A percentile compares a stretch with the other conserved stretches of the same genome.
These are phyloP conservation scores for Blastobotrys indianensis DNA, from an alignment of 1,139 yeast genomes.

Conservation along the genomic window DNA sequence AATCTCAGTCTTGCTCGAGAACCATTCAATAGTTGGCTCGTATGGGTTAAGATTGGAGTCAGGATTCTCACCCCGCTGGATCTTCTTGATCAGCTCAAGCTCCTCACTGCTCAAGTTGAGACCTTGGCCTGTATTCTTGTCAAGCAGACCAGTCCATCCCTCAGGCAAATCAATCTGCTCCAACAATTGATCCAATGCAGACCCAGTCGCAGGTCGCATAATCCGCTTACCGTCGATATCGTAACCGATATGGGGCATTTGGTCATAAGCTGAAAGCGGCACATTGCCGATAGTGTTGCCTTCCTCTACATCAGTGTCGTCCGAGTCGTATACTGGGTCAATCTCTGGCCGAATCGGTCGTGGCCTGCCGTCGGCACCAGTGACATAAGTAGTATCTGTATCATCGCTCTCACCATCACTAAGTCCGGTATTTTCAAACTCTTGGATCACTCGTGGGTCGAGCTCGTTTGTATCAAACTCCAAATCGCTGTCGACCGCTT, in stretches of 20 bases:
- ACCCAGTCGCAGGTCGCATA: constrained; percentile 97
- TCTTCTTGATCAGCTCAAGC: constrained; percentile 77
- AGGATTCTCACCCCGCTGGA: constrained; percentile 79
- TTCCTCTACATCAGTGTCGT: constrained; percentile 83
- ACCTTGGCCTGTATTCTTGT: constrained; percentile 82
- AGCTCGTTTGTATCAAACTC: constrained; percentile 22
- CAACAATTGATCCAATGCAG: constrained; percentile 83
- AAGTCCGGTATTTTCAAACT: constrained; percentile 20
- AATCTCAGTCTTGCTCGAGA: constrained; percentile 74
- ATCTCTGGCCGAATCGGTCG: constrained; percentile 82
- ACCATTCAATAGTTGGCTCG: constrained; percentile 94
- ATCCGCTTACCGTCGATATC: constrained; percentile 95
- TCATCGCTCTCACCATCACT: constrained; percentile 21
- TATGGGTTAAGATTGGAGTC: constrained; percentile 80
- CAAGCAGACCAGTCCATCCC: constrained; percentile 97
- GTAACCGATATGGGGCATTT: constrained; percentile 95
- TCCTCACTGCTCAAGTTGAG: constrained; percentile 86
- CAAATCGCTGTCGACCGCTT: constrained; percentile 25
- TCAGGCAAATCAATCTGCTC: constrained; percentile 91
- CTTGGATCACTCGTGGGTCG: constrained; percentile 19
- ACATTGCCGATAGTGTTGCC: constrained; percentile 87
- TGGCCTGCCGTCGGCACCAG: constrained; percentile 69
- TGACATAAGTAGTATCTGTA: constrained; percentile 24
- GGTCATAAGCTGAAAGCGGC: constrained; percentile 90
- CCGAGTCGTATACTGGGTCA: constrained; percentile 87